Base-by-base conservation (phyloP, 306 rosid species). In the Nissolia schottii region DNA sequence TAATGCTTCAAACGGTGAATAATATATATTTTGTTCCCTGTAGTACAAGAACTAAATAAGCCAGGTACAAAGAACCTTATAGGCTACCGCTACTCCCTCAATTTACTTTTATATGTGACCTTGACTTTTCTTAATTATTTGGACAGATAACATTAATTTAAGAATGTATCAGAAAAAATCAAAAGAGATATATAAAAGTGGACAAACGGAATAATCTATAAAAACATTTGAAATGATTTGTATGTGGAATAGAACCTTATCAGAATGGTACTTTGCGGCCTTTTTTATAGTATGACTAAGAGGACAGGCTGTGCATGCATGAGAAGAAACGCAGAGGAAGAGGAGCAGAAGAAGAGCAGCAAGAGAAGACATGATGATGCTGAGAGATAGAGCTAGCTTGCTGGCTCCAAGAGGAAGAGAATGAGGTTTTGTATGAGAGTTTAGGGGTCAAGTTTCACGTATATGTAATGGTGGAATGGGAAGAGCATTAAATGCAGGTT, bases 291-390 rank as follows among this genome's bases (percentile, higher is more conserved):
- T 27, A 27, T 57, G 68, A 73, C 22, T 46, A 16, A 76, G 75
- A 71, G 53, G 84, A 34, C 87, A 77, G 38, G 90, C 82, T 40
- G 76, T 70, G 84, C 85, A 84, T 85, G 93, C 96, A 90, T 85
- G 89, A 85, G 87, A 64, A 59, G 88, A 64, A 49, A 78, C 70
- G 37, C 57, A 78, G 3, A 88, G 73, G 34, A 90, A 51, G 43
- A 79, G 67, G 14, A 79, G 56, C 14, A 82, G 60, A 27, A 74
- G n/a, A 73, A 37, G 19, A 64, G 70, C 62, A 55, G 49, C 29
- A 63, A 84, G 67, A 59, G 78, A 82, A 84, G 85, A 48, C 96
- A 90, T 87, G 76, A 9, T 79, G 74, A 90, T 86, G 75, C 7
- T 78, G 66, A 41, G 43, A 60, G n/a, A n/a, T n/a, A n/a, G n/a